Percentiles rank a stretch among this genome's conserved stretches.
Evolutionary conservation across 306 rosid genomes (phyloP).

Genomic region (Inga laurina): DNA sequence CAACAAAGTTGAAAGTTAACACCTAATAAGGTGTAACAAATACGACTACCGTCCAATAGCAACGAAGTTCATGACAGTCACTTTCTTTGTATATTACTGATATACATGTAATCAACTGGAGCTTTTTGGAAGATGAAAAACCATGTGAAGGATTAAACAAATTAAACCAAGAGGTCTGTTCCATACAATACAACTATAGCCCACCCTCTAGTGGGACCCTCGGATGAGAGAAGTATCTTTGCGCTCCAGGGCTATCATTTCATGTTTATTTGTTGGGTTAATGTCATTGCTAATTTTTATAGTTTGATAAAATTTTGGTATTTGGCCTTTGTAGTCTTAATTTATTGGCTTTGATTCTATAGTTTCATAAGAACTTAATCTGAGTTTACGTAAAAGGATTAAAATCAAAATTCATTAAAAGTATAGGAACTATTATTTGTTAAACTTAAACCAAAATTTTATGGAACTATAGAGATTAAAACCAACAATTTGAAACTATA

Average conservation of each 20-base stretch:
- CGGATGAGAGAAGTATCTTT: background rate
- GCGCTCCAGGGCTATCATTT: conserved; percentile 23
- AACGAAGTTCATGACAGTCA: background rate
- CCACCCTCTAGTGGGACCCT: conserved; percentile 35
- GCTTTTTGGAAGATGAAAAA: background rate
- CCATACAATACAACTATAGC: background rate
- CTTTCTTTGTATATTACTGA: background rate
- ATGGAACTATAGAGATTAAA: too few relatives aligned
- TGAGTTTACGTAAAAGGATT: too few relatives aligned
- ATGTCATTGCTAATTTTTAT: too few relatives aligned
- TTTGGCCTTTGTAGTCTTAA: too few relatives aligned
- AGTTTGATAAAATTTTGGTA: too few relatives aligned
- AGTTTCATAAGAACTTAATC: too few relatives aligned
- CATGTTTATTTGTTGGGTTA: conserved; percentile 23
- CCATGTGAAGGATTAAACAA: background rate
- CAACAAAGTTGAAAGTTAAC: background rate
- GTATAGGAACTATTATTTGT: too few relatives aligned
- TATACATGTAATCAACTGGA: background rate
- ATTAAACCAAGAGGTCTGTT: background rate
- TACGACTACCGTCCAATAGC: background rate
- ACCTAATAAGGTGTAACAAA: background rate
- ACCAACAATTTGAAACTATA: too few relatives aligned
- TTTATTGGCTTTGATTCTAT: too few relatives aligned
- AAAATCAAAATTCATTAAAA: too few relatives aligned
- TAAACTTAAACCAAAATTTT: too few relatives aligned